Conservation (phyloP, 495 filamentous ascomycete species). For the Trichoderma asperelloides region DNA sequence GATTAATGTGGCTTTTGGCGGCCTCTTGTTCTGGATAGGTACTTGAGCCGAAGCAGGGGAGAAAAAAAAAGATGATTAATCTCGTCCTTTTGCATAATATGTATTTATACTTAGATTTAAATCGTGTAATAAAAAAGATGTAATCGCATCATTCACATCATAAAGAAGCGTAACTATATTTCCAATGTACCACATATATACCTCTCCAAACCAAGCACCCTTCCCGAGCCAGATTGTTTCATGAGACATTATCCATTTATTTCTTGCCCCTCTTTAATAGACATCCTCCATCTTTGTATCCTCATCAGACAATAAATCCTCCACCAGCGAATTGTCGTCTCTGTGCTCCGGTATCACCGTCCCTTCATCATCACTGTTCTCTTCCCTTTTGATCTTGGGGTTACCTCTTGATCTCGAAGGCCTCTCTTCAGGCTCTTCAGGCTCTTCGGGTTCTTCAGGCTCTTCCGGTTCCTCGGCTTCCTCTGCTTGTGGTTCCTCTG, state of each 20-base stretch:
- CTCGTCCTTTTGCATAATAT: too few species aligned
- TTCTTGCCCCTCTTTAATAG: not conserved
- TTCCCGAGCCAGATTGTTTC: not conserved
- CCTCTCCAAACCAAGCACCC: too few species aligned
- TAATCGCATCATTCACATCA: too few species aligned
- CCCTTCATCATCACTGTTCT: constrained; percentile 16
- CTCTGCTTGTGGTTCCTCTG: not conserved
- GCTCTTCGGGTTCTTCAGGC: constrained; percentile 14
- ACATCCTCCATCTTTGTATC: constrained; percentile 19
- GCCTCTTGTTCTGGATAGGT: constrained; percentile 48
- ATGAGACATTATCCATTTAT: not conserved
- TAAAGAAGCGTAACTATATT: too few species aligned
- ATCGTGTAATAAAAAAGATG: too few species aligned
- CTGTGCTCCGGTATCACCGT: constrained; percentile 14
- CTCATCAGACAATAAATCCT: constrained; percentile 38
- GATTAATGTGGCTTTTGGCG: constrained; percentile 52
- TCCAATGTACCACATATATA: too few species aligned
- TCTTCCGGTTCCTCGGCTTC: not conserved
- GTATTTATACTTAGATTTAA: too few species aligned
- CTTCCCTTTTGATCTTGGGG: constrained; percentile 27
- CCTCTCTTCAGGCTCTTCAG: constrained; percentile 19
- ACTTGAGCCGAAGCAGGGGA: not conserved
- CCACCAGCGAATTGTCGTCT: constrained; percentile 27
- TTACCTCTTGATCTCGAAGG: constrained; percentile 10
- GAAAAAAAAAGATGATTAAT: too few species aligned